Evolutionary conservation across 805 yeast genomes (phyloP), one percentile per base, ranked within the genome.

Genomic region (Suhomyces pyralidae): DNA sequence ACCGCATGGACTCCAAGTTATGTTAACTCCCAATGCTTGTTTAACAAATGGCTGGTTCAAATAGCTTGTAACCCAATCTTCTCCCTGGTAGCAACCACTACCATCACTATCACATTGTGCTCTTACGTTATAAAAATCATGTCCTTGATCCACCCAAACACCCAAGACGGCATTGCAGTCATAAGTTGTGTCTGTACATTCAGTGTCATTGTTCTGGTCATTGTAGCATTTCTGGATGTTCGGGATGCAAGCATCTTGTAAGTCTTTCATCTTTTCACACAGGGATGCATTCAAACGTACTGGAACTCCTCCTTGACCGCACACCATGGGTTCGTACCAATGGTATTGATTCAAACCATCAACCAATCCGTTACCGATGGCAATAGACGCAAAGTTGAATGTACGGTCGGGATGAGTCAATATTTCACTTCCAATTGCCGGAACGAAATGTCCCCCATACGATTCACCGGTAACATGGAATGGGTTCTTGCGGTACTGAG

Each of bases 41-140:
- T 81, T 80, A 46, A 84, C 88, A 40, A 57, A 65, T 24, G 76
- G 80, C 55, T 74, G 77, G 66, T 84, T 82, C 64, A 83, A 73
- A 65, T 77, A 84, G 20, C 71, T 67, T 49, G 76, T 81, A 51
- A 82, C 70, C 59, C 76, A 73, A 45, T 72, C 76, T 52, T 8
- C 1, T 24, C 5, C 42, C 5, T 8, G 6, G 42, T 38, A 38
- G 36, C 15, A 19, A 17, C n/a, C n/a, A n/a, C n/a, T n/a, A n/a
- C n/a, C n/a, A n/a, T n/a, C n/a, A n/a, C n/a, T n/a, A n/a, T n/a
- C n/a, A n/a, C n/a, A n/a, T n/a, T n/a, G n/a, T n/a, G n/a, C n/a
- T n/a, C 24, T 38, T 10, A 19, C n/a, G 24, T 38, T 24, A 17
- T 17, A 38, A 38, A 7, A 38, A 46, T 55, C 54, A 45, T 48